Evolutionary conservation across 2,329 filamentous ascomycete genomes (phyloP).

Genomic region (Cladorrhinum sp.): DNA sequence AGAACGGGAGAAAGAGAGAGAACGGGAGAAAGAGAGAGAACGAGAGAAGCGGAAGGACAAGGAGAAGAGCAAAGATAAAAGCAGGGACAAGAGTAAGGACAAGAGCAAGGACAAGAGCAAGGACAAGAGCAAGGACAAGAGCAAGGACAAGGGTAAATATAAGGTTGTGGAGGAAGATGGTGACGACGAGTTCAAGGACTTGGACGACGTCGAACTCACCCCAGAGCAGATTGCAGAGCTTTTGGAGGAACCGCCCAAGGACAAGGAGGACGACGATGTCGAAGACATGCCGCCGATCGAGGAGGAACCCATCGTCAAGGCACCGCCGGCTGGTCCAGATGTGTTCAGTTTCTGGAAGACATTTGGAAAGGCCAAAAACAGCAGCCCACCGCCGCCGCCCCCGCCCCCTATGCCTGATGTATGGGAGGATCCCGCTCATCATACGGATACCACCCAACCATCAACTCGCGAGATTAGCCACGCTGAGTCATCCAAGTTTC

Average conservation of each 20-base stretch:
- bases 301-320: not conserved
- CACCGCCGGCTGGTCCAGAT: constrained; percentile 31
- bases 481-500: constrained; percentile 50
- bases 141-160: constrained; percentile 27
- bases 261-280: constrained; percentile 30
- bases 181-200: constrained; percentile 33
- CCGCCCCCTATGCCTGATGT: constrained; percentile 20
- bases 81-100: not conserved
- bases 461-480: constrained; percentile 39
- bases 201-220: constrained; percentile 37
- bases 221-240: constrained; percentile 45
- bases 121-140: constrained; percentile 28
- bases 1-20: constrained; percentile 30
- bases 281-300: not conserved
- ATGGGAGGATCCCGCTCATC: constrained; percentile 6
- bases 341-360: constrained; percentile 57
- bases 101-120: constrained; percentile 23
- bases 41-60: constrained; percentile 19
- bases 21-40: constrained; percentile 29
- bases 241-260: constrained; percentile 29
- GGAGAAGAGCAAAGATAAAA: not conserved
- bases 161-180: constrained; percentile 27
- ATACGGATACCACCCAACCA: constrained; percentile 17
- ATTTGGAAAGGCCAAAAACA: constrained; percentile 32
- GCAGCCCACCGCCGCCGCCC: constrained; percentile 25